Evolutionary conservation across 352 stramenopile species (phyloP).

Genomic region (Phytopythium ostracodes): DNA sequence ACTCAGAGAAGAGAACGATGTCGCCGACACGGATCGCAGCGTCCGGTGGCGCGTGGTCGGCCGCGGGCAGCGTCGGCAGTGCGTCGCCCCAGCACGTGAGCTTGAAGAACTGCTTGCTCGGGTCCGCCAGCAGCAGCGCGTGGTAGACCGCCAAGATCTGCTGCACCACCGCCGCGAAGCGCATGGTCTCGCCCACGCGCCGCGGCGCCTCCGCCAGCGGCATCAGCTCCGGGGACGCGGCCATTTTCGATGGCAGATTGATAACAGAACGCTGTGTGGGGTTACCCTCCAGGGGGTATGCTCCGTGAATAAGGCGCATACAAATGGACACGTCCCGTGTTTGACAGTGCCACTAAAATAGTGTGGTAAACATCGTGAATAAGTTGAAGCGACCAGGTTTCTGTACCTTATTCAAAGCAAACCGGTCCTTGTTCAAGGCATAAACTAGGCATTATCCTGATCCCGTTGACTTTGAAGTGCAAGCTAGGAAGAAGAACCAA

Average conservation of each 20-base stretch:
- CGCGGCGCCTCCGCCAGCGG: conserved; percentile 15
- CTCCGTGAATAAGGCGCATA: not conserved
- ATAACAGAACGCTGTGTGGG: not conserved
- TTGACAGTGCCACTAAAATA: not conserved
- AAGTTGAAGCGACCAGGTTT: not conserved
- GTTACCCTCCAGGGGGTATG: not conserved
- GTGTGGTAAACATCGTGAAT: not conserved
- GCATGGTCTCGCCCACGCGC: conserved; percentile 25
- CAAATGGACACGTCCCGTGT: not conserved
- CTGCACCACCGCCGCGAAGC: conserved; percentile 46
- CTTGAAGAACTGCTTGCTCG: conserved; percentile 46
- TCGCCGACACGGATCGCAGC: conserved; percentile 37
- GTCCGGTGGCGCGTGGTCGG: conserved; percentile 29
- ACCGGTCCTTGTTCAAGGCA: no score
- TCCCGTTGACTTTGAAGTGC: conserved; percentile 8
- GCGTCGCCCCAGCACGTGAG: conserved; percentile 47
- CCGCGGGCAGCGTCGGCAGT: conserved; percentile 30
- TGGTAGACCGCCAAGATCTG: conserved; percentile 43
- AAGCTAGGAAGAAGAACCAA: not conserved
- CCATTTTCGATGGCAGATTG: not conserved
- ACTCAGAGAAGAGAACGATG: conserved; percentile 56
- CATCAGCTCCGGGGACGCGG: conserved; percentile 14
- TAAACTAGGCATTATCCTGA: not conserved
- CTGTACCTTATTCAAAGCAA: not conserved
- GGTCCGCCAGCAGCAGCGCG: conserved; percentile 44